A percentile compares a stretch with the other conserved stretches of the same genome.
Conservation (phyloP, 768 basidiomycete species). For the Lyophyllum decastes region DNA sequence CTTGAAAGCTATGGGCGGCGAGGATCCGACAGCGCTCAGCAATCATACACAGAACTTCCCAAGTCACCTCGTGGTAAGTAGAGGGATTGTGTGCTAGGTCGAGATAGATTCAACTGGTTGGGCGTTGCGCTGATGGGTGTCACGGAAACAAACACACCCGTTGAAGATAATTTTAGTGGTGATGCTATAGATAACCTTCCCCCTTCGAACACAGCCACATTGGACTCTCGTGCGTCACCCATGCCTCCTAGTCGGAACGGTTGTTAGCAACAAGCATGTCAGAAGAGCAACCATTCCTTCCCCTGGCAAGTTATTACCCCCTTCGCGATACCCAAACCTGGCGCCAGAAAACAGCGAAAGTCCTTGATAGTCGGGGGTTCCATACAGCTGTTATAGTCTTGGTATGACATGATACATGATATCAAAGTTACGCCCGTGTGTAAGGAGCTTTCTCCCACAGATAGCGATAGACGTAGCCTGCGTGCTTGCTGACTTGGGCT, state of each 20-base stretch:
- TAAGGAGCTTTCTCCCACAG: slow-evolving; percentile 25
- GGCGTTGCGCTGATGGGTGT: neutral
- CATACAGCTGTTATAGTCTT: slow-evolving; percentile 60
- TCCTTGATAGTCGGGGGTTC: slow-evolving; percentile 53
- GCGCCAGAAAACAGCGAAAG: slow-evolving; percentile 37
- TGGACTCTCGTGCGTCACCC: neutral
- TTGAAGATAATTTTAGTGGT: neutral
- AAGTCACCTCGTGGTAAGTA: no score
- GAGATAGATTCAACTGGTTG: neutral
- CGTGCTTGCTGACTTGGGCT: slow-evolving; percentile 73
- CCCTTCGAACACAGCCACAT: neutral
- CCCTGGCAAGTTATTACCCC: slow-evolving; percentile 12
- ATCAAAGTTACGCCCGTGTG: neutral
- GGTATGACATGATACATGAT: slow-evolving; percentile 35
- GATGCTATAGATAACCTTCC: neutral
- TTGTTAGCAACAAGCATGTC: slow-evolving; percentile 29
- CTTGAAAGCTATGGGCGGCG: neutral
- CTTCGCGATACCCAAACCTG: slow-evolving; percentile 15
- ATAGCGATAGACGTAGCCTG: slow-evolving; percentile 66
- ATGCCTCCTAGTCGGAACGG: neutral
- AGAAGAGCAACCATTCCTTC: slow-evolving; percentile 52
- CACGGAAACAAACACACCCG: neutral
- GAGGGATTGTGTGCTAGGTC: neutral
- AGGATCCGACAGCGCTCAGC: neutral
- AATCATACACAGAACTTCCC: neutral